Percentiles rank a stretch among this genome's conserved stretches.
phyloP scores from a whole-genome alignment of 1,284 basidiomycete species.

The Trichosporon asahii region DNA sequence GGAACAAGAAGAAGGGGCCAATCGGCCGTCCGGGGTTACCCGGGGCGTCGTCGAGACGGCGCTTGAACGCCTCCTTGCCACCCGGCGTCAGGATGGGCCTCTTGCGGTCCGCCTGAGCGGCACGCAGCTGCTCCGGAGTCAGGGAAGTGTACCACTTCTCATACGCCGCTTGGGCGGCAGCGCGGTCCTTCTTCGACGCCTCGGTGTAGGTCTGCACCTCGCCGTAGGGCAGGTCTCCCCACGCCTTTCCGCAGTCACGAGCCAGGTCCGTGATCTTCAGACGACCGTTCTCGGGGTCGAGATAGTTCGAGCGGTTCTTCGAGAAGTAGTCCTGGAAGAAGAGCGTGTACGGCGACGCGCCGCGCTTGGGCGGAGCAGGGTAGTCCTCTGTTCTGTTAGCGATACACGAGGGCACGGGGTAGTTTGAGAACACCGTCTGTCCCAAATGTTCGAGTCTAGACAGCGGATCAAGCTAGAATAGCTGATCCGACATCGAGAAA shows the following conservation, averaged over 20 bases:
- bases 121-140: constrained; percentile 23
- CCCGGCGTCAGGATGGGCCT: constrained; percentile 34
- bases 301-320: constrained; percentile 12
- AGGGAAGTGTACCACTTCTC: constrained; percentile 29
- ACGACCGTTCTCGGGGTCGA: constrained; percentile 21
- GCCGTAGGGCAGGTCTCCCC: constrained; percentile 21
- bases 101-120: constrained; percentile 29
- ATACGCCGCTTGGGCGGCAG: constrained; percentile 26
- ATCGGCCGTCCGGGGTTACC: constrained; percentile 37
- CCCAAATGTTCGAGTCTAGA: too few relatives aligned
- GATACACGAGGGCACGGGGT: not conserved
- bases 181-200: constrained; percentile 4
- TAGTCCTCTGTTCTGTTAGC: not conserved
- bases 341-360: constrained; percentile 29
- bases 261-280: constrained; percentile 22
- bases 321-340: constrained; percentile 28
- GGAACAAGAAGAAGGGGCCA: constrained; percentile 35
- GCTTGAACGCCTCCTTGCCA: constrained; percentile 14
- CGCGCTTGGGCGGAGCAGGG: constrained; percentile 19
- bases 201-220: constrained; percentile 19
- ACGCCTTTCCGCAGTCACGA: constrained; percentile 24
- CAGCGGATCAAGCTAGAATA: not conserved
- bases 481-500: not conserved
- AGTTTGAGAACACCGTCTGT: too few relatives aligned
- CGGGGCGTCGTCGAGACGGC: constrained; percentile 7